Evolutionary conservation across 257 asterid species (phyloP), one percentile per base, ranked within the genome.

Genomic region (Avicennia marina): DNA sequence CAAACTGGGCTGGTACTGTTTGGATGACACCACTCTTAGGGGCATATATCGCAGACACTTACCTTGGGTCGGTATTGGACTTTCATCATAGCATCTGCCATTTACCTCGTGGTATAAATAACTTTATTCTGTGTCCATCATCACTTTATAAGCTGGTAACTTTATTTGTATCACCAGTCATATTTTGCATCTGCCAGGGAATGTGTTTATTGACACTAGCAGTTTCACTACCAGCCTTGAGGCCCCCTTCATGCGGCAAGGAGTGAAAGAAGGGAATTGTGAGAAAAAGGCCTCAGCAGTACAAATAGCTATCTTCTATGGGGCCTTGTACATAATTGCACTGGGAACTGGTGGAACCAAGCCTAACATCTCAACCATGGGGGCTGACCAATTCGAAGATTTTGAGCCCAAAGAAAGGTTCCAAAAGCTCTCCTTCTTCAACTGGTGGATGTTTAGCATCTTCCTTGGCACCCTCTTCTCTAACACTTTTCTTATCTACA

Each of bases 11-110:
- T 53, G 95, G 95, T 18, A 81, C 90, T 10, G 94, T 83, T 8
- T 86, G 95, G 95, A 71, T 86, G 75, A 79, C 95, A 16, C 95
- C 95, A n/a, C 72, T 86, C 29, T 4, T 86, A 8, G 95, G 95
- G 6, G 95, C 95, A 7, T 86, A 86, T 47, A 60, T 86, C 36
- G 94, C 93, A 17, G 95, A 86, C 61, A 41, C 85, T 43, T 69
- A 66, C 52, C 95, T 86, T 0, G 94, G 95, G 54, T n/a, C 82
- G 94, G 62, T 81, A 81, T 38, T 76, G 84, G 84, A 86, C 95
- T 68, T 86, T 86, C 80, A 64, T 78, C 33, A 62, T 75, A 12
- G 79, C 95, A 12, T 81, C 87, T 0, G 59, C 63, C 9, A 77
- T 86, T 20, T 83, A 86, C 68, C 63, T 86, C 24, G 3, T 67